Percentiles rank a stretch among this genome's conserved stretches.
These are phyloP conservation scores for Pyrenophora seminiperda DNA, from an alignment of 2,329 filamentous ascomycete genomes.

Conservation along the genomic window DNA sequence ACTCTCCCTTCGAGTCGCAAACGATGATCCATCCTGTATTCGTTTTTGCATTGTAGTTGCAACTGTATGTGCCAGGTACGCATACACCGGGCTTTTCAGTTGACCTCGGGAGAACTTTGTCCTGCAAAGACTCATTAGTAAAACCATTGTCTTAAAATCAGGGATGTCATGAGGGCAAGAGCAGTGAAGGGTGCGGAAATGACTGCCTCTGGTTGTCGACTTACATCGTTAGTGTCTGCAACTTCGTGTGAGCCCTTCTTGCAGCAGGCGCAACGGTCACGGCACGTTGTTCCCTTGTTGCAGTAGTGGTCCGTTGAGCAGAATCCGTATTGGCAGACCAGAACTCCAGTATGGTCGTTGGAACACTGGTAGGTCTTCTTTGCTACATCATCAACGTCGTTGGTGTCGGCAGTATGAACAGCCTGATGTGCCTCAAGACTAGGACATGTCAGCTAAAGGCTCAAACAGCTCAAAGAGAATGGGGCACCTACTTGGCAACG, in stretches of 20 bases:
- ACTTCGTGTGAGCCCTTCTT: constrained; percentile 1
- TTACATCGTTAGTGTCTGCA: background rate
- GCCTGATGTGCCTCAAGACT: too few species aligned
- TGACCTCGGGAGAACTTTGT: background rate
- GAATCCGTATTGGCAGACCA: constrained; percentile 20
- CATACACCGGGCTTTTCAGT: background rate
- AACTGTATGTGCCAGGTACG: background rate
- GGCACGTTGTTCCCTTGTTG: constrained; percentile 11
- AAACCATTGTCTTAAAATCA: background rate
- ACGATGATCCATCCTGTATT: background rate
- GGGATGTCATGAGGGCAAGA: background rate
- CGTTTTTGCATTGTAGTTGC: background rate
- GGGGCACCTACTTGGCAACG: background rate
- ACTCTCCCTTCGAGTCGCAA: constrained; percentile 1
- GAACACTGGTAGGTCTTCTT: constrained; percentile 11
- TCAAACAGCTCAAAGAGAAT: background rate
- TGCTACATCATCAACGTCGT: background rate
- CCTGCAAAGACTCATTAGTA: background rate
- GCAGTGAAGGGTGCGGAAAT: background rate
- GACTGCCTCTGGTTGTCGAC: background rate
- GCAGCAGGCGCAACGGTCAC: constrained; percentile 19
- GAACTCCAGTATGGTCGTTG: constrained; percentile 11
- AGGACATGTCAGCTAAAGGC: too few species aligned
- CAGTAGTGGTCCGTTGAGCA: constrained; percentile 19
- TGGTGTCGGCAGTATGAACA: background rate